A percentile compares a stretch with the other conserved stretches of the same genome.
These are phyloP conservation scores for Fusarium continuum DNA, from an alignment of 2,329 filamentous ascomycete genomes.

Conservation along the genomic window DNA sequence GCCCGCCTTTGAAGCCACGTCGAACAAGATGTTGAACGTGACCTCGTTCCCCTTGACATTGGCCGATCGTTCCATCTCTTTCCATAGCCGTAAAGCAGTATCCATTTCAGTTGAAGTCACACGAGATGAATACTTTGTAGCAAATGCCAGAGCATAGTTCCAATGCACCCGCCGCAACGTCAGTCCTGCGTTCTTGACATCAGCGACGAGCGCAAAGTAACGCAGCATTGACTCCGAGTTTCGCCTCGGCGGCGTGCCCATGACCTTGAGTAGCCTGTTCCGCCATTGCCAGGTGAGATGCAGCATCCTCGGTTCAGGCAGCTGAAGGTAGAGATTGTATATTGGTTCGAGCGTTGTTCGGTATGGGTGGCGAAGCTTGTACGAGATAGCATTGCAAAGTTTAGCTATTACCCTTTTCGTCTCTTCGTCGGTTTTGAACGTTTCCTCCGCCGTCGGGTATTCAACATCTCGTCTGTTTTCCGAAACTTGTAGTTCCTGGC, in stretches of 20 bases:
- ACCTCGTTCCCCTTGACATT: constrained; percentile 73
- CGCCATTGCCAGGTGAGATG: constrained; percentile 63
- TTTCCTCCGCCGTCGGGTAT: constrained; percentile 56
- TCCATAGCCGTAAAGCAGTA: constrained; percentile 80
- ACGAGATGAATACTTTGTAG: constrained; percentile 73
- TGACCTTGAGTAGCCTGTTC: constrained; percentile 70
- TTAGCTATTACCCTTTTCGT: constrained; percentile 49
- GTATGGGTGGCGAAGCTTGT: constrained; percentile 54
- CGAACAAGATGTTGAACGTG: constrained; percentile 95
- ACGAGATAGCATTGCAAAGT: constrained; percentile 54
- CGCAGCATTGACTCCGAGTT: constrained; percentile 74
- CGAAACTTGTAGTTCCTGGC: constrained; percentile 60
- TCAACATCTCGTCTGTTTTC: constrained; percentile 59
- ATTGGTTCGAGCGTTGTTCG: constrained; percentile 55
- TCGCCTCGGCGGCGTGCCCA: constrained; percentile 70
- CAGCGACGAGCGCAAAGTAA: constrained; percentile 84
- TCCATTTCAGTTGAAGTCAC: constrained; percentile 65
- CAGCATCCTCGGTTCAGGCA: constrained; percentile 63
- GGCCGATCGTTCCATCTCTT: constrained; percentile 83
- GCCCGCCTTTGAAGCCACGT: constrained; percentile 84
- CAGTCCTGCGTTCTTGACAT: constrained; percentile 79
- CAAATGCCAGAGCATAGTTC: constrained; percentile 85
- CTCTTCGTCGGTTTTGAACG: constrained; percentile 48
- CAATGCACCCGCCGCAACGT: constrained; percentile 75
- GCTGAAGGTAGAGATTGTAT: constrained; percentile 58